phyloP scores from a whole-genome alignment of 768 basidiomycete genomes.

The Auriculariales sp. region DNA sequence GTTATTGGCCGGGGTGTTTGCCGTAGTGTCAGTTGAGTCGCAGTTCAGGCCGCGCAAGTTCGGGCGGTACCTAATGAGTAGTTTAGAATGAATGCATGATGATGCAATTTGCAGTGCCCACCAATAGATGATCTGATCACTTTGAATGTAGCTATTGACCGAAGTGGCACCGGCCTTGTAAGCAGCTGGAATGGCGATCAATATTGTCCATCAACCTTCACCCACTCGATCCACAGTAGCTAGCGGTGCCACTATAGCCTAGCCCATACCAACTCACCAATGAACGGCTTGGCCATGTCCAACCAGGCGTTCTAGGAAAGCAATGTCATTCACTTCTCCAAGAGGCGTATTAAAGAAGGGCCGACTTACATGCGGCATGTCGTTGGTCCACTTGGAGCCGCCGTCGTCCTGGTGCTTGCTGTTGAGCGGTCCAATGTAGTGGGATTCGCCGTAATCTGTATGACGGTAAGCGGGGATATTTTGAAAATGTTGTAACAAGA shows the following conservation, averaged over 20 bases:
- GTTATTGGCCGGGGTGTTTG: not conserved
- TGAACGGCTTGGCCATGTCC: slow-evolving; percentile 1
- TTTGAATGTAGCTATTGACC: not conserved
- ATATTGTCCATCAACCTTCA: no score
- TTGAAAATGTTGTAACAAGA: no score
- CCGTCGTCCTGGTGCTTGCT: not conserved
- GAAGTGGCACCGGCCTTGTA: not conserved
- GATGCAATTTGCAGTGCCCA: no score
- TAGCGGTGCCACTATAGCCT: no score
- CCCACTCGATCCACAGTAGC: no score
- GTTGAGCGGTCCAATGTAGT: not conserved
- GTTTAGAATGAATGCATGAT: no score
- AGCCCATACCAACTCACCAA: no score
- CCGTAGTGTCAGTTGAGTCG: not conserved
- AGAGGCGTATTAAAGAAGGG: not conserved
- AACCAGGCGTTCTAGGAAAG: slow-evolving; percentile 1
- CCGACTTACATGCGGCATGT: no score
- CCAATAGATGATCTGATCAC: slow-evolving; percentile 1
- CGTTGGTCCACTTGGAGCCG: not conserved
- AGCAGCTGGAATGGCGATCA: no score
- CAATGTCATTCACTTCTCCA: not conserved
- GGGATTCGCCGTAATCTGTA: not conserved
- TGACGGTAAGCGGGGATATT: not conserved
- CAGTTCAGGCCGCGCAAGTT: not conserved
- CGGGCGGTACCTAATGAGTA: no score